These are phyloP conservation scores for Mycosarcoma mackinlayi DNA, from an alignment of 1,284 basidiomycete species.

Conservation along the genomic window DNA sequence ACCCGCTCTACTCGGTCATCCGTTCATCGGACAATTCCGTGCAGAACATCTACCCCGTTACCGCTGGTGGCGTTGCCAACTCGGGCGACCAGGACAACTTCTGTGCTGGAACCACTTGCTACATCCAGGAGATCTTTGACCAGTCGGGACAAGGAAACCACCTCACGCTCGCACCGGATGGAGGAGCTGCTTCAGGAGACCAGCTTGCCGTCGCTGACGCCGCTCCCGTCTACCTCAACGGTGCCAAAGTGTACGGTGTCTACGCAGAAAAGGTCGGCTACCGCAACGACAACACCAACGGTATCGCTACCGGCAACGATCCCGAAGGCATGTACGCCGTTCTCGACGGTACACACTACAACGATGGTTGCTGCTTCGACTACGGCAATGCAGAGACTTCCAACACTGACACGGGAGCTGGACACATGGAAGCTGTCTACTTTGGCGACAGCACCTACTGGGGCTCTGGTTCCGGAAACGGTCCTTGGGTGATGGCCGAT, in stretches of 20 bases:
- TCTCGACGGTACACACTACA: conserved; percentile 18
- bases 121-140: conserved; percentile 30
- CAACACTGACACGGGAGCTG: conserved; percentile 18
- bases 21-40: conserved; percentile 11
- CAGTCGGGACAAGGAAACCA: conserved; percentile 24
- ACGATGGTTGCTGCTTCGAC: conserved; percentile 28
- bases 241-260: conserved; percentile 33
- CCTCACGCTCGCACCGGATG: conserved; percentile 22
- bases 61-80: conserved; percentile 21
- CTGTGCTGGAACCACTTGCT: conserved; percentile 19
- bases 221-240: conserved; percentile 17
- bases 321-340: conserved; percentile 35
- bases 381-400: conserved; percentile 34
- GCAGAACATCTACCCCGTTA: conserved; percentile 10
- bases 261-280: conserved; percentile 19
- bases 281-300: conserved; percentile 33
- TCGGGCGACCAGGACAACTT: conserved; percentile 28
- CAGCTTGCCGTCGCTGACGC: conserved; percentile 9
- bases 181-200: conserved; percentile 16
- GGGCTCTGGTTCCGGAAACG: conserved; percentile 19
- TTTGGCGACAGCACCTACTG: conserved; percentile 27
- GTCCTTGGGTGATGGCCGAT: conserved; percentile 29
- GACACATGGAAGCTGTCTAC: conserved; percentile 38
- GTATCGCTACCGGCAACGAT: conserved; percentile 35
- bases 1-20: conserved; percentile 22